A percentile compares a stretch with the other conserved stretches of the same genome.
Evolutionary conservation across 129 eudicot genomes (phyloP).

Genomic region (Cynara cardunculus): DNA sequence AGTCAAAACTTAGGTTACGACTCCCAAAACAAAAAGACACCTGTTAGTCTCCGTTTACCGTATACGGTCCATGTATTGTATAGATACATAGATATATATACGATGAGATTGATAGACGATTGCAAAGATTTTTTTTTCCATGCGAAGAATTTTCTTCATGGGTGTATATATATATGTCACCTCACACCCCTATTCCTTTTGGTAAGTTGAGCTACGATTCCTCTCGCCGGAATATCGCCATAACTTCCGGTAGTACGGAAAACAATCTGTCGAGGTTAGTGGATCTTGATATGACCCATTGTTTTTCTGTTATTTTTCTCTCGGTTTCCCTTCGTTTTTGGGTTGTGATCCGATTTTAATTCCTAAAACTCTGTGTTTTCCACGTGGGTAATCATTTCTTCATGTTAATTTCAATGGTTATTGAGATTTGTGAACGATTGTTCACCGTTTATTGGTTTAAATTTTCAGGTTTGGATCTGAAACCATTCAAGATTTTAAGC

Average conservation of each 20-base stretch:
- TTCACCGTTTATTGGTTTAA: neutral
- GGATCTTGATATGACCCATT: neutral
- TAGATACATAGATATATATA: neutral
- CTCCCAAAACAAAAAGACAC: neutral
- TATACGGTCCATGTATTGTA: neutral
- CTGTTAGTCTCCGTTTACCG: neutral
- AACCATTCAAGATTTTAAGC: neutral
- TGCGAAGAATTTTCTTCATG: neutral
- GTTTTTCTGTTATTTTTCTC: neutral
- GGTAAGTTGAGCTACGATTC: neutral
- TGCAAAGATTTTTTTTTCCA: neutral
- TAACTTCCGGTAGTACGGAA: constrained; percentile 17
- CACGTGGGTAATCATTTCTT: neutral
- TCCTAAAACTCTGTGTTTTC: constrained; percentile 23
- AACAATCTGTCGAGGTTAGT: constrained; percentile 1
- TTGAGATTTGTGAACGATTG: neutral
- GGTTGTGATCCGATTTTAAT: constrained; percentile 48
- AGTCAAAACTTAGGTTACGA: constrained; percentile 3
- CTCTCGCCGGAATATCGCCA: constrained; percentile 13
- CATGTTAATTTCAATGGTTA: neutral
- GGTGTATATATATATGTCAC: neutral
- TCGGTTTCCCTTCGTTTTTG: constrained; percentile 15
- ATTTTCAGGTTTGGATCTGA: neutral
- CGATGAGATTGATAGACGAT: neutral
- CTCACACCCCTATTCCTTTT: neutral